phyloP scores from a whole-genome alignment of 2,329 filamentous ascomycete genomes.

The Trichoderma aggressivum region DNA sequence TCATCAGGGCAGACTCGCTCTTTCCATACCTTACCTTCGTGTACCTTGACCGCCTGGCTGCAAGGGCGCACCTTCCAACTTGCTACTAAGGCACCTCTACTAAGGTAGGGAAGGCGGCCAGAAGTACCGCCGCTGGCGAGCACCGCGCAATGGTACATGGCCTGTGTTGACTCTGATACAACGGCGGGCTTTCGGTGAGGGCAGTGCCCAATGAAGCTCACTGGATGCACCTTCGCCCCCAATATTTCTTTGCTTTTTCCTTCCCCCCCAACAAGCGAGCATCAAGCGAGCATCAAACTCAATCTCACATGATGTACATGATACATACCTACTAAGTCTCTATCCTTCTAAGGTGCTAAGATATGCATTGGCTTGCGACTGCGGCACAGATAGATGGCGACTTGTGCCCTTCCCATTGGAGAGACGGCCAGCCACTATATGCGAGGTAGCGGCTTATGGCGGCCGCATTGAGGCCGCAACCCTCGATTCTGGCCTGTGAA shows the following conservation, averaged over 20 bases:
- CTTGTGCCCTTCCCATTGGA: background rate
- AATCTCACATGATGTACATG: background rate
- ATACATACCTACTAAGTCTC: background rate
- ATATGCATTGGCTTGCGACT: background rate
- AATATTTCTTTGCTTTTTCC: background rate
- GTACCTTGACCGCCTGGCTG: background rate
- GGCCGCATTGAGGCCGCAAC: background rate
- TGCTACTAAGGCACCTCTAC: background rate
- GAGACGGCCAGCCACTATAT: background rate
- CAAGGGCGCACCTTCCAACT: background rate
- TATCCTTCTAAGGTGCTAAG: too few species aligned
- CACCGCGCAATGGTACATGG: background rate
- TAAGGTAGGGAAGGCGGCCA: background rate
- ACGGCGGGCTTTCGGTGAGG: background rate
- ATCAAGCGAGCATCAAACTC: background rate
- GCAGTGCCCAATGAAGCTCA: background rate
- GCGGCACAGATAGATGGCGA: background rate
- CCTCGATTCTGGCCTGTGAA: background rate
- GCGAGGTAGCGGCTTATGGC: background rate
- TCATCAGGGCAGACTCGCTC: background rate
- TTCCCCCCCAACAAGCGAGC: background rate
- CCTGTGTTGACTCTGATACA: background rate
- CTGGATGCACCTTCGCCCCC: background rate
- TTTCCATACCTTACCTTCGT: background rate
- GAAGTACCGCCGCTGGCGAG: background rate